Evolutionary conservation across 331 rosid species (phyloP), one percentile per base, ranked within the genome.

Genomic region (Pyrus hybrid): DNA sequence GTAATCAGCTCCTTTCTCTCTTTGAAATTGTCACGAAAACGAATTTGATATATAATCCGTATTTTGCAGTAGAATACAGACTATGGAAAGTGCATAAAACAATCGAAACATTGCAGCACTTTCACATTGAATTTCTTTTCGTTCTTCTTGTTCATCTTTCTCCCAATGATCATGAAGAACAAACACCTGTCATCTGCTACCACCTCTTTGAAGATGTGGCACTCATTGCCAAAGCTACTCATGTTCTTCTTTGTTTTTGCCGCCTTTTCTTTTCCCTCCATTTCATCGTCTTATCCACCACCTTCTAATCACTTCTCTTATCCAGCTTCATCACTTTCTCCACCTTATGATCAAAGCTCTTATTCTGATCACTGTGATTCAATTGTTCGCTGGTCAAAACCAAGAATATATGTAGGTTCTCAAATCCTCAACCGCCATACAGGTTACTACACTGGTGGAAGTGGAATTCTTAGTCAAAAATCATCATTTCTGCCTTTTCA

Each of bases 371-470:
- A 84, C 30, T 84, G 90, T 76, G 72, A 74, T 75, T 74, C 83
- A 18, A 13, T 70, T 6, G 76, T 84, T 74, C 85, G 70, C 28
- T 57, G 30, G 30, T 70, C 85, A 45, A 25, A 66, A 10, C 71
- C 80, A 20, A 71, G 9, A 13, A 25, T 0, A 21, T 3, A 65
- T 20, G 14, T 63, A 1, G 8, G 20, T 2, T 23, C 1, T 66
- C 84, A 84, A 2, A 43, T 79, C 32, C 67, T 41, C 30, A 70
- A 22, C n/a, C 5, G n/a, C 7, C 53, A 78, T 63, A 64, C 49
- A 12, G 85, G 83, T 73, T 82, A 81, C 81, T 84, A 74, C 79
- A 65, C 66, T 10, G 30, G 60, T 41, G 90, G 90, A 72, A 88
- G 17, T 72, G 57, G 56, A 5, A 25, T 57, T 58, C 37, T 35